phyloP scores from a whole-genome alignment of 108 stramenopile species.

The Ochromonas danica region DNA sequence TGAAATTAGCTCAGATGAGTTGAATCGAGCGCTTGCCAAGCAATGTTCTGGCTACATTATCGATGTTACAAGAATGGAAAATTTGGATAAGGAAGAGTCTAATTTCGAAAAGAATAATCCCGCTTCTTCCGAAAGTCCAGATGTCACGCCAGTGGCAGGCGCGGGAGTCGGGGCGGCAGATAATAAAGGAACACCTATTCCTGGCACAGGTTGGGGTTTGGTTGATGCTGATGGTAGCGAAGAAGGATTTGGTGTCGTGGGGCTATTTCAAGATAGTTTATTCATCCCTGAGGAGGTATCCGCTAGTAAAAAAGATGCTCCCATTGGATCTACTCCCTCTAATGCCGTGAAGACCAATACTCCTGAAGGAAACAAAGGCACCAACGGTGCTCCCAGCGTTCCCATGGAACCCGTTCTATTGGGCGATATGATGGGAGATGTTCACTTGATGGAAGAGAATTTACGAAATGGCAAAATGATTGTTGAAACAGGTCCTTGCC shows the following conservation, averaged over 20 bases:
- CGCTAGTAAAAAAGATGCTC: background rate
- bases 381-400: background rate
- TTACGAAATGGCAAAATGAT: background rate
- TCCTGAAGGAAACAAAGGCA: background rate
- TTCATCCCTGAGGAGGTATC: background rate
- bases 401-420: background rate
- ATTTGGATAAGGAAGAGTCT: background rate
- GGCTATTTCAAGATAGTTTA: background rate
- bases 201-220: slow-evolving; percentile 29
- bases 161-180: background rate
- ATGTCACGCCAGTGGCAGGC: background rate
- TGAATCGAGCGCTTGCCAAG: background rate
- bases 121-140: background rate
- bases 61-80: slow-evolving; percentile 25
- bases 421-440: background rate
- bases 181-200: background rate
- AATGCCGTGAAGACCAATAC: background rate
- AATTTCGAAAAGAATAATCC: too few species aligned
- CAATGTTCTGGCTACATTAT: slow-evolving; percentile 2
- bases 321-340: background rate
- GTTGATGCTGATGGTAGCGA: slow-evolving; percentile 33
- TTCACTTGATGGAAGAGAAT: background rate
- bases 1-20: slow-evolving; percentile 24
- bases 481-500: slow-evolving; percentile 19
- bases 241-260: slow-evolving; percentile 36